Evolutionary conservation across 306 rosid genomes (phyloP), one percentile per base, ranked within the genome.

Genomic region (Vigna nakashimae): DNA sequence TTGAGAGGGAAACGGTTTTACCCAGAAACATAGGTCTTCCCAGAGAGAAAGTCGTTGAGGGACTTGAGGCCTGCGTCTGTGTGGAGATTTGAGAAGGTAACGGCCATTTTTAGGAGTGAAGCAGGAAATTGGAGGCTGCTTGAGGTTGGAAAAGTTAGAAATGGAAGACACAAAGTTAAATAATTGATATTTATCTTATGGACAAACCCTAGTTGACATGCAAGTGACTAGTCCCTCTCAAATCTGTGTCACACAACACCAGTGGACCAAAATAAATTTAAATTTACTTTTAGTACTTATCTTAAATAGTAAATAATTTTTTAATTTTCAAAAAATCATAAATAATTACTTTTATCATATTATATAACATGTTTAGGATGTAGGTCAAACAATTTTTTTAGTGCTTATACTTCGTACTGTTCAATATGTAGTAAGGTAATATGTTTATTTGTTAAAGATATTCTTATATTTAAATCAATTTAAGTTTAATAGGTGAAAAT

Each of bases 21-120:
- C 94, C 94, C 90, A 38, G 90, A 88, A 71, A 90, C 73, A 69
- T 81, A 88, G 66, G 87, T 11, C 50, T 90, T 90, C 2, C 84
- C 88, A 40, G 89, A 74, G n/a, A 90, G 89, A 74, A 75, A 77
- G 1, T 32, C 71, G 9, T 90, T 83, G 6, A 88, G 92, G 50
- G 91, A 76, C 51, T 90, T 86, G 84, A 90, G 86, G 17, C 95
- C 95, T 4, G 89, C 76, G 6, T 90, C 92, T 13, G 88, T 77
- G 87, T 90, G 82, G 57, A 90, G 95, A 90, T 90, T 77, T 60
- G 92, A 76, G 84, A 90, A 88, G 49, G 89, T 74, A 48, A 88
- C 73, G 17, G 95, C 89, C 92, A 90, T 90, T 14, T 55, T 26
- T 24, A 3, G 53, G 58, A 48, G 52, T 24, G 43, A 20, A 48